phyloP scores from a whole-genome alignment of 2,329 filamentous ascomycete species.

The Aspergillus proliferans region DNA sequence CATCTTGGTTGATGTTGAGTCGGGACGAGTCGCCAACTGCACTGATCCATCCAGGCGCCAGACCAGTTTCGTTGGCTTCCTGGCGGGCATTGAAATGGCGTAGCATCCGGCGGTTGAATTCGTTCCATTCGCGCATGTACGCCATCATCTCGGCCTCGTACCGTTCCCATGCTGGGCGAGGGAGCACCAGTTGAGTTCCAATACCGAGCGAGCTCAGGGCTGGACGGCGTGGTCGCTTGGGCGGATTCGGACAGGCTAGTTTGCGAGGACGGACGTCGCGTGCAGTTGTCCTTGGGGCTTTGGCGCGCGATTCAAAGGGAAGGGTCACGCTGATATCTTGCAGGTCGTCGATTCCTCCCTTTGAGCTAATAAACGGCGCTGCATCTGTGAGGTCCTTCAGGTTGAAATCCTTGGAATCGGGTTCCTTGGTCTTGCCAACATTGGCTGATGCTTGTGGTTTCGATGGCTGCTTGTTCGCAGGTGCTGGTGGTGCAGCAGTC shows the following conservation, averaged over 20 bases:
- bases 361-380: slow-evolving; percentile 43
- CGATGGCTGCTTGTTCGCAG: slow-evolving; percentile 12
- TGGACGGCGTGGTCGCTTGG: slow-evolving; percentile 42
- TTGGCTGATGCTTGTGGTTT: slow-evolving; percentile 10
- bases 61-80: slow-evolving; percentile 41
- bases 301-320: slow-evolving; percentile 53
- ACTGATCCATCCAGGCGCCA: slow-evolving; percentile 46
- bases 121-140: slow-evolving; percentile 53
- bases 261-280: slow-evolving; percentile 29
- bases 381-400: slow-evolving; percentile 47
- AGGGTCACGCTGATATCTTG: slow-evolving; percentile 49
- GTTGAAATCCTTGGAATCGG: slow-evolving; percentile 29
- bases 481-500: not conserved
- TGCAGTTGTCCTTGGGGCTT: slow-evolving; percentile 37
- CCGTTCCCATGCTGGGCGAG: slow-evolving; percentile 43
- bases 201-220: slow-evolving; percentile 10
- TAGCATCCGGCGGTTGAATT: slow-evolving; percentile 51
- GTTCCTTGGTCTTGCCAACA: slow-evolving; percentile 6
- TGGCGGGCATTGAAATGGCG: slow-evolving; percentile 51
- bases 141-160: slow-evolving; percentile 49
- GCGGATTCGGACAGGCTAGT: slow-evolving; percentile 47
- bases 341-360: slow-evolving; percentile 48
- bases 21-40: slow-evolving; percentile 44
- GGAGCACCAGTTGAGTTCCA: slow-evolving; percentile 34
- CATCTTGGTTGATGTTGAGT: slow-evolving; percentile 25